These are phyloP conservation scores for Mycena belliarum DNA, from an alignment of 768 basidiomycete species.

Conservation along the genomic window DNA sequence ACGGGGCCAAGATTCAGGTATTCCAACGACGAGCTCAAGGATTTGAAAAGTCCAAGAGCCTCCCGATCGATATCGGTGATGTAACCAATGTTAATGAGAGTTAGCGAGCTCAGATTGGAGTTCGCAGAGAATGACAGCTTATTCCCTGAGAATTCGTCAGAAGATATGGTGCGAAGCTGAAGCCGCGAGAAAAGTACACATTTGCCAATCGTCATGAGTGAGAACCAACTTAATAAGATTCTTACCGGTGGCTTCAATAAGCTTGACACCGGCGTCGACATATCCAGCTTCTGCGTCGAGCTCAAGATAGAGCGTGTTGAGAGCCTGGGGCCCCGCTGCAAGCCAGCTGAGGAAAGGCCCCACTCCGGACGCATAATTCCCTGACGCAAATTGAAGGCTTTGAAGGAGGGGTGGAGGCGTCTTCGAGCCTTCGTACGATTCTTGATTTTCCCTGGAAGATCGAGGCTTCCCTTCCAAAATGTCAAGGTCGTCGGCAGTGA, in stretches of 20 bases:
- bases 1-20: constrained; percentile 4
- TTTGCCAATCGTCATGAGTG: constrained; percentile 5
- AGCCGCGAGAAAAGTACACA: constrained; percentile 6
- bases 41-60: constrained; percentile 1
- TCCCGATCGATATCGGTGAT: constrained; percentile 1
- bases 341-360: constrained; percentile 19
- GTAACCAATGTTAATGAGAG: background rate
- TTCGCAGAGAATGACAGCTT: constrained; percentile 9
- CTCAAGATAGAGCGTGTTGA: constrained; percentile 10
- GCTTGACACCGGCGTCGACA: constrained; percentile 13
- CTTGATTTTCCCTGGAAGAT: constrained; percentile 12
- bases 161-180: background rate
- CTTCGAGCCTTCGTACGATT: constrained; percentile 12
- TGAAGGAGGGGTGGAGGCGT: constrained; percentile 1
- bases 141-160: constrained; percentile 11
- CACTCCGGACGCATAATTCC: constrained; percentile 4
- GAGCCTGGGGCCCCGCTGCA: constrained; percentile 5
- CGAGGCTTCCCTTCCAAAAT: constrained; percentile 15
- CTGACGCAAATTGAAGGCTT: constrained; percentile 10
- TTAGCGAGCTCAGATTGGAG: constrained; percentile 1
- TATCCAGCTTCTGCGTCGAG: constrained; percentile 17
- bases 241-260: constrained; percentile 5
- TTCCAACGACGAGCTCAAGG: constrained; percentile 12
- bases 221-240: constrained; percentile 12
- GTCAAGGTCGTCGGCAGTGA: constrained; percentile 17